These are phyloP conservation scores for Alternaria dauci DNA, from an alignment of 2,329 filamentous ascomycete genomes.

Conservation along the genomic window DNA sequence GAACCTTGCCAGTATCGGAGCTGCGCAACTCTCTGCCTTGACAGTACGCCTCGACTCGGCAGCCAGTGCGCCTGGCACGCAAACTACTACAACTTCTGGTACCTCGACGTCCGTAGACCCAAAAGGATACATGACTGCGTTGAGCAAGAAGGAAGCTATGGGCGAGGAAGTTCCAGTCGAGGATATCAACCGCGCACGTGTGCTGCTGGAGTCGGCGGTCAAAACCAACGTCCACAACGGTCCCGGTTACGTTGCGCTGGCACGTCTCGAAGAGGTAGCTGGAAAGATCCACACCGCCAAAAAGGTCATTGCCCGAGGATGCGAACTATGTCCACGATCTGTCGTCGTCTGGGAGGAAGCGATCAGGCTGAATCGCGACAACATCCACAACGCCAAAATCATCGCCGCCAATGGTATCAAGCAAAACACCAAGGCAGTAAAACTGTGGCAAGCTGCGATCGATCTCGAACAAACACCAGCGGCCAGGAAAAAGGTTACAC, in stretches of 20 bases:
- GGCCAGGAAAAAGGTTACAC: conserved; percentile 90
- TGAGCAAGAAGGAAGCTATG: conserved; percentile 81
- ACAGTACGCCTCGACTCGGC: conserved; percentile 94
- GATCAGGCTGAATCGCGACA: conserved; percentile 79
- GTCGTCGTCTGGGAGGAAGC: conserved; percentile 97
- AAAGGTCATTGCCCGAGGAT: conserved; percentile 86
- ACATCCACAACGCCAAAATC: conserved; percentile 91
- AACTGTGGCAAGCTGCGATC: conserved; percentile 95
- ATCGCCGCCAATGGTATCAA: conserved; percentile 94
- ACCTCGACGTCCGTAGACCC: conserved; percentile 92
- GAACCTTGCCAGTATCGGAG: conserved; percentile 97
- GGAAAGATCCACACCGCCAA: conserved; percentile 90
- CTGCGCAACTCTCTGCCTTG: conserved; percentile 93
- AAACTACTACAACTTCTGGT: conserved; percentile 71
- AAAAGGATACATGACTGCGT: conserved; percentile 92
- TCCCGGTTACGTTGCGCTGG: conserved; percentile 94
- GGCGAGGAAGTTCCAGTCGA: conserved; percentile 81
- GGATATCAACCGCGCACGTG: conserved; percentile 92
- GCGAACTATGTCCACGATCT: conserved; percentile 88
- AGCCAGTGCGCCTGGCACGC: conserved; percentile 69
- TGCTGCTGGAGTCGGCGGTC: conserved; percentile 94
- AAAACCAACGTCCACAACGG: conserved; percentile 96
- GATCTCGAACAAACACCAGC: conserved; percentile 82
- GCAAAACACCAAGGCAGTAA: conserved; percentile 85
- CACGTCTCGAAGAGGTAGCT: conserved; percentile 88